phyloP scores from a whole-genome alignment of 768 basidiomycete species.

The Nidularia pulvinata region DNA sequence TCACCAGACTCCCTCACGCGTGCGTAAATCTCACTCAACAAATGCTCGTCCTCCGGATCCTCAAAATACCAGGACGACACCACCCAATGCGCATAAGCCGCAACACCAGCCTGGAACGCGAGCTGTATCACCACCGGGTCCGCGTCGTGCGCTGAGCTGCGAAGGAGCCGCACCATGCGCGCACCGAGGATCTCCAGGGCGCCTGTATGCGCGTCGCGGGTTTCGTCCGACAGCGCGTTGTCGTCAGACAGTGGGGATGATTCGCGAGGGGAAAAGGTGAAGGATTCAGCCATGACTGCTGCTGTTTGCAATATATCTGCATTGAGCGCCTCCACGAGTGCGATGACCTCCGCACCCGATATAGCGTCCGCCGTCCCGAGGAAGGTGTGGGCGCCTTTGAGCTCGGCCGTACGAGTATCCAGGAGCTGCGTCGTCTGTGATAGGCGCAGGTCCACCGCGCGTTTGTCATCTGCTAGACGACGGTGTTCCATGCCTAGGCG shows the following conservation, averaged over 20 bases:
- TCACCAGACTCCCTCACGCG: conserved; percentile 26
- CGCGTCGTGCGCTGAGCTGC: conserved; percentile 31
- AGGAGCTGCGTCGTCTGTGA: conserved; percentile 12
- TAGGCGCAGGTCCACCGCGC: too few relatives aligned
- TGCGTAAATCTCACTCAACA: conserved; percentile 38
- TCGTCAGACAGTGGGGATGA: background rate
- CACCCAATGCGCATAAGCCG: conserved; percentile 48
- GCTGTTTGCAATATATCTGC: conserved; percentile 45
- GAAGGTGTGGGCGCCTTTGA: conserved; percentile 40
- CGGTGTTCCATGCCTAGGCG: too few relatives aligned
- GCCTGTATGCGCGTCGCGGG: conserved; percentile 19
- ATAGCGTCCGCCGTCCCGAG: conserved; percentile 39
- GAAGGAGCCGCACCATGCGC: conserved; percentile 36
- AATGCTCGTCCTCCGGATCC: conserved; percentile 42
- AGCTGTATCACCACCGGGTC: conserved; percentile 41
- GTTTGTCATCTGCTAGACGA: too few relatives aligned
- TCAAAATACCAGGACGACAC: conserved; percentile 51
- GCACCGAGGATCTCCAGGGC: conserved; percentile 28
- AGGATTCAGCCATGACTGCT: conserved; percentile 38
- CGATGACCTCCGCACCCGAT: conserved; percentile 39
- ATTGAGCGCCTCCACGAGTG: conserved; percentile 37
- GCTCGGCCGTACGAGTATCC: conserved; percentile 30
- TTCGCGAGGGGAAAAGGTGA: background rate
- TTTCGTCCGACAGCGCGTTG: conserved; percentile 18
- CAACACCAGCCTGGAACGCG: conserved; percentile 42